Base-by-base conservation (phyloP, 176 grass and related monocot species). In the Oryza glumipatula region DNA sequence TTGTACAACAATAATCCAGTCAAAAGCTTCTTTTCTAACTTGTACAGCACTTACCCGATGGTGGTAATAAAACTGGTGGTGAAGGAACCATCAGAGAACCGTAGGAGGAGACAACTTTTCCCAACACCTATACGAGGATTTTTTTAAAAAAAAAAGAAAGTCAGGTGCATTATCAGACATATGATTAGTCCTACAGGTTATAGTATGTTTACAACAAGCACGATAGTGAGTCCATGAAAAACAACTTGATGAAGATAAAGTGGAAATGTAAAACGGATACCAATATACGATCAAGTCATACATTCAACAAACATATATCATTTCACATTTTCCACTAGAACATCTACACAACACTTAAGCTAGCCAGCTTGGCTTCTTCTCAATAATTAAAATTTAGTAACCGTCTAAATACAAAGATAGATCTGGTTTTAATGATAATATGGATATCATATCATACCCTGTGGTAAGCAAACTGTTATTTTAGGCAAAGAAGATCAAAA, bases 61-160 rank as follows among this genome's bases (percentile, higher is more conserved):
- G 88, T 90, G 5, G 88, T 86, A 60, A 90, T 90, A 66, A 90
- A 90, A 68, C 88, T 90, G 52, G 88, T 90, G 1, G 84, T 90
- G 24, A 90, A 90, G 47, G 84, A 86, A 13, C 84, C 84, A 69
- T 90, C 88, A 11, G 84, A 86, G 74, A 90, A 90, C 56, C 84
- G 60, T 39, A 86, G 38, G 39, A 90, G 88, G 46, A 90, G 84
- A 67, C 88, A 86, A 83, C 88, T 90, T 80, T 90, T 90, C 11
- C 88, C 88, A 64, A 90, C 88, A 86, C 88, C 88, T 90, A 74
- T 45, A 54, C 11, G 38, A 36, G 36, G 69, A 66, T 46, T 19
- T 7, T 19, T 7, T 66, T 45, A 1, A 66, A 66, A 7, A 45
- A 44, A 7, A 45, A 28, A 65, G 3, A 24, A 45, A 26, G 65